Conservation (phyloP, 164 flowering plant genomes). For the Cinnamomum chago region DNA sequence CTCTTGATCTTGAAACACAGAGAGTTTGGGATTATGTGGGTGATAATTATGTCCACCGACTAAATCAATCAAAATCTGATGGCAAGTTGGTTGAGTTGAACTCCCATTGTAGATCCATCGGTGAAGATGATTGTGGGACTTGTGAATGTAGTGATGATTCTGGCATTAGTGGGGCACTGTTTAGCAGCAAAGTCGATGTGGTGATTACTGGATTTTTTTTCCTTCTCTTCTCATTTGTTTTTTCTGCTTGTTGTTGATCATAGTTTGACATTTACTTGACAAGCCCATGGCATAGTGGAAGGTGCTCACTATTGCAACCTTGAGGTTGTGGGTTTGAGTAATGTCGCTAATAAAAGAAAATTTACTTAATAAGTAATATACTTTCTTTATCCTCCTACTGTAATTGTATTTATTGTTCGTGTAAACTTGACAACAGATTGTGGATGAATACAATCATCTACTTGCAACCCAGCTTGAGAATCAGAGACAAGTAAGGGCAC, state of each 20-base stretch:
- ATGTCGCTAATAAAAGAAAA: background rate
- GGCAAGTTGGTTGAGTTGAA: constrained; percentile 50
- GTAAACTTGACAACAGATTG: constrained; percentile 40
- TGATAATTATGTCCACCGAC: constrained; percentile 80
- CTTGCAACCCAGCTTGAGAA: constrained; percentile 78
- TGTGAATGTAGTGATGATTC: constrained; percentile 65
- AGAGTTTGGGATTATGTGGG: constrained; percentile 99
- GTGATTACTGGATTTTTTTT: constrained; percentile 29
- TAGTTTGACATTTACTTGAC: too few species aligned
- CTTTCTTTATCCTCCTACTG: background rate
- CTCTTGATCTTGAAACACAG: constrained; percentile 78
- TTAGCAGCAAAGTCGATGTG: constrained; percentile 77
- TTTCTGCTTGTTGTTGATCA: background rate
- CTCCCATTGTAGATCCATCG: constrained; percentile 41
- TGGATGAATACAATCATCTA: constrained; percentile 81
- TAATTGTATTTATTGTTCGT: background rate
- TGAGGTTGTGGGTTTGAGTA: background rate
- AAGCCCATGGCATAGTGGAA: too few species aligned
- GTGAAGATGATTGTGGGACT: constrained; percentile 53
- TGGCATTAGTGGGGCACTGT: constrained; percentile 60
- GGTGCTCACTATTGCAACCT: too few species aligned
- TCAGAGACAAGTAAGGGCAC: constrained; percentile 70
- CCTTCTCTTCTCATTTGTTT: background rate
- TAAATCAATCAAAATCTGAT: constrained; percentile 85
- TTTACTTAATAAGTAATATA: background rate